Evolutionary conservation across 116 monocot genomes (phyloP).

Genomic region (Iris pallida): DNA sequence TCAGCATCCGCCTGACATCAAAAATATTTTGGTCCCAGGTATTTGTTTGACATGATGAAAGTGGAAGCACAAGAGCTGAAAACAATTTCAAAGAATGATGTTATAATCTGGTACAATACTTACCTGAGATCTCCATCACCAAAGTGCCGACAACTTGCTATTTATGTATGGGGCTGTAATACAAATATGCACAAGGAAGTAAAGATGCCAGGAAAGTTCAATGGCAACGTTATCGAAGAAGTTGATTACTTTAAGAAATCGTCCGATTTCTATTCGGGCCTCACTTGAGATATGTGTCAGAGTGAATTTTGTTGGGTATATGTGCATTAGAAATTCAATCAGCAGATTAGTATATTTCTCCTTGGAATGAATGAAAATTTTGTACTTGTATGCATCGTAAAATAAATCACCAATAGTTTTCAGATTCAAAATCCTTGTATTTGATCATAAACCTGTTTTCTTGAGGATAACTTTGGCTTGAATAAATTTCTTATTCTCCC

Average conservation of each 20-base stretch:
- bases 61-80: slow-evolving; percentile 79
- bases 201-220: slow-evolving; percentile 16
- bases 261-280: slow-evolving; percentile 58
- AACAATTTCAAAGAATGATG: slow-evolving; percentile 68
- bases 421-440: too few relatives aligned
- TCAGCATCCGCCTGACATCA: too few relatives aligned
- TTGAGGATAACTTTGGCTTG: too few relatives aligned
- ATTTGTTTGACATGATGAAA: slow-evolving; percentile 60
- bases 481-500: too few relatives aligned
- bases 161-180: slow-evolving; percentile 88
- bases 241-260: slow-evolving; percentile 52
- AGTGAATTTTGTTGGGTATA: too few relatives aligned
- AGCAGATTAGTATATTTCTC: too few relatives aligned
- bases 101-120: slow-evolving; percentile 73
- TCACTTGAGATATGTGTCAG: slow-evolving; percentile 51
- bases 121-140: slow-evolving; percentile 57
- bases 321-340: too few relatives aligned
- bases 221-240: slow-evolving; percentile 50
- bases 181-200: slow-evolving; percentile 24
- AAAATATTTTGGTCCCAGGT: slow-evolving; percentile 19
- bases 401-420: too few relatives aligned
- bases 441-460: too few relatives aligned
- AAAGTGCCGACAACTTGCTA: slow-evolving; percentile 63
- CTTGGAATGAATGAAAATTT: too few relatives aligned
- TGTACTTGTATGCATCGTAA: too few relatives aligned